Percentiles rank a stretch among this genome's conserved stretches.
These are phyloP conservation scores for Linnemannia hyalina DNA, from an alignment of 192 early-diverging fungal genomes.

Conservation along the genomic window DNA sequence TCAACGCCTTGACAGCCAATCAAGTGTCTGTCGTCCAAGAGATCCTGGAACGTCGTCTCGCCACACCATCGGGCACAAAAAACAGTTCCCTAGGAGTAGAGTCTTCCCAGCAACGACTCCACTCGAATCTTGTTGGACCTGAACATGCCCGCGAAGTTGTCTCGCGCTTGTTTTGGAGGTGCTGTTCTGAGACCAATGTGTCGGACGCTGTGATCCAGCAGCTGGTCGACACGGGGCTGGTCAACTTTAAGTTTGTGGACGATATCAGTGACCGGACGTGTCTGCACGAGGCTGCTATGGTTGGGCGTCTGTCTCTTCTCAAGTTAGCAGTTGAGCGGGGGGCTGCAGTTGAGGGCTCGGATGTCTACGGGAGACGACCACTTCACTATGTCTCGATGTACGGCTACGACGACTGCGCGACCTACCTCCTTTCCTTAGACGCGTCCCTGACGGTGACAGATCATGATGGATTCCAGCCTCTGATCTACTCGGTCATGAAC, in stretches of 20 bases:
- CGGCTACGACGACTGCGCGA: constrained; percentile 80
- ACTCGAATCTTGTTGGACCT: constrained; percentile 16
- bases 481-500: constrained; percentile 89
- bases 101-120: constrained; percentile 3
- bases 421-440: constrained; percentile 65
- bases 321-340: constrained; percentile 67
- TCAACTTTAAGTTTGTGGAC: constrained; percentile 88
- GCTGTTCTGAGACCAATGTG: constrained; percentile 66
- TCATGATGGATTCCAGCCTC: constrained; percentile 90
- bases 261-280: constrained; percentile 94
- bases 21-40: constrained; percentile 60
- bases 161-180: constrained; percentile 80
- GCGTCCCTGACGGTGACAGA: constrained; percentile 75
- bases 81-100: neutral
- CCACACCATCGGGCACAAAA: constrained; percentile 47
- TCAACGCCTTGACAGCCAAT: constrained; percentile 60
- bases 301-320: constrained; percentile 78
- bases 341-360: constrained; percentile 67
- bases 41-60: constrained; percentile 59
- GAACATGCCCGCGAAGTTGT: constrained; percentile 69
- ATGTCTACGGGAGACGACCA: constrained; percentile 91
- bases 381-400: constrained; percentile 97
- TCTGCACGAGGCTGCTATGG: constrained; percentile 91
- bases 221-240: constrained; percentile 71
- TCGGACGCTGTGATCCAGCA: constrained; percentile 65